Evolutionary conservation across 2,329 filamentous ascomycete genomes (phyloP).

Genomic region (Claviceps capensis): DNA sequence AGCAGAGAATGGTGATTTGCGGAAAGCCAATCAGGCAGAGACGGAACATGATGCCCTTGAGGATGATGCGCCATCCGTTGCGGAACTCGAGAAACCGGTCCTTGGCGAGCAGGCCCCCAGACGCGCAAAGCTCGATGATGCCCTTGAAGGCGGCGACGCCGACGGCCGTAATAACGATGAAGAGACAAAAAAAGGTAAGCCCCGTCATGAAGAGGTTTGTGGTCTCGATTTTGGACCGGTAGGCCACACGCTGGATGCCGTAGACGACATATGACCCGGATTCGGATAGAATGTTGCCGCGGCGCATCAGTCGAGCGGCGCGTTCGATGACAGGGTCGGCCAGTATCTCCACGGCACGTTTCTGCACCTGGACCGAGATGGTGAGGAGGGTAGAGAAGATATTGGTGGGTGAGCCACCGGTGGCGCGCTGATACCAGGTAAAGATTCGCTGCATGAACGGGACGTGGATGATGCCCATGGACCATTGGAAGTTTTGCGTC

Average conservation of each 20-base stretch:
- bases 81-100: constrained; percentile 88
- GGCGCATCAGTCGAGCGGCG: constrained; percentile 21
- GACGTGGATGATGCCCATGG: constrained; percentile 82
- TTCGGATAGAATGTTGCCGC: constrained; percentile 34
- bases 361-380: constrained; percentile 73
- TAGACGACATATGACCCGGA: constrained; percentile 49
- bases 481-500: constrained; percentile 97
- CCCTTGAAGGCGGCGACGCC: constrained; percentile 68
- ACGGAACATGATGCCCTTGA: constrained; percentile 88
- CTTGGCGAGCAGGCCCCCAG: constrained; percentile 60
- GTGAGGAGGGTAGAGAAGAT: constrained; percentile 59
- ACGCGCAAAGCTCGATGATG: constrained; percentile 60
- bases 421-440: constrained; percentile 90
- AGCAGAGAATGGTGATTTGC: constrained; percentile 74
- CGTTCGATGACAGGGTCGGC: constrained; percentile 26
- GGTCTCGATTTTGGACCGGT: constrained; percentile 67
- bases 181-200: constrained; percentile 74
- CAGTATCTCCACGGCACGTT: constrained; percentile 32
- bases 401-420: constrained; percentile 71
- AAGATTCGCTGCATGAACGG: constrained; percentile 73
- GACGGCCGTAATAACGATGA: constrained; percentile 61
- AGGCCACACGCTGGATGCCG: constrained; percentile 80
- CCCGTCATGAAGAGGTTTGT: constrained; percentile 91
- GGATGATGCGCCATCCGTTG: constrained; percentile 78
- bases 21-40: constrained; percentile 82